Percentiles rank a stretch among this genome's conserved stretches.
phyloP scores from a whole-genome alignment of 176 grass and related monocot species.

The Oryza meyeriana region DNA sequence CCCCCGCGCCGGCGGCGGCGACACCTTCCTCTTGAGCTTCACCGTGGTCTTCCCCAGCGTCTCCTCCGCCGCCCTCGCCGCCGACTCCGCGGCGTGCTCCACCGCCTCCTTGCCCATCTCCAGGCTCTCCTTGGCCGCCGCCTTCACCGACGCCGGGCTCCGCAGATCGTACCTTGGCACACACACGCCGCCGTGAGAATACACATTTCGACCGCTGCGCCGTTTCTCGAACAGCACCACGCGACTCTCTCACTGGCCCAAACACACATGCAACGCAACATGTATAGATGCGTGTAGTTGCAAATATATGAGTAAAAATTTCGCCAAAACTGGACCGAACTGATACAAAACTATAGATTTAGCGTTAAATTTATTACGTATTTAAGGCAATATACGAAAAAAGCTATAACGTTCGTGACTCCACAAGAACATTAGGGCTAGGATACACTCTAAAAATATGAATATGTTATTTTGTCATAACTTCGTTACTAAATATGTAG shows the following conservation, averaged over 20 bases:
- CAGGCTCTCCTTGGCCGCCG: slow-evolving; percentile 44
- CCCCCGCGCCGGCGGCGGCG: neutral
- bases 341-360: too few species aligned
- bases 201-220: neutral
- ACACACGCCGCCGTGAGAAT: neutral
- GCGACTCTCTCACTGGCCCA: neutral
- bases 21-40: slow-evolving; percentile 51
- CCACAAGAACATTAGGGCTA: too few species aligned
- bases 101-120: slow-evolving; percentile 57
- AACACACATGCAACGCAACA: neutral
- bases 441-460: too few species aligned
- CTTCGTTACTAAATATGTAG: too few species aligned
- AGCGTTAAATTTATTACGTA: too few species aligned
- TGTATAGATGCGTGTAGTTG: neutral
- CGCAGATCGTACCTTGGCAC: slow-evolving; percentile 29
- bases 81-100: slow-evolving; percentile 50
- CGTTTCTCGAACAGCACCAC: neutral
- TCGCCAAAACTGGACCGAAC: too few species aligned
- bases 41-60: slow-evolving; percentile 45
- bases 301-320: neutral
- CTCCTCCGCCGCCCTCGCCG: slow-evolving; percentile 48
- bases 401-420: too few species aligned
- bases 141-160: slow-evolving; percentile 35
- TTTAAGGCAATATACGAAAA: too few species aligned
- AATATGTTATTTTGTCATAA: too few species aligned